Evolutionary conservation across 106 monocot species (phyloP), one percentile per base, ranked within the genome.

Genomic region (Allium fistulosum): DNA sequence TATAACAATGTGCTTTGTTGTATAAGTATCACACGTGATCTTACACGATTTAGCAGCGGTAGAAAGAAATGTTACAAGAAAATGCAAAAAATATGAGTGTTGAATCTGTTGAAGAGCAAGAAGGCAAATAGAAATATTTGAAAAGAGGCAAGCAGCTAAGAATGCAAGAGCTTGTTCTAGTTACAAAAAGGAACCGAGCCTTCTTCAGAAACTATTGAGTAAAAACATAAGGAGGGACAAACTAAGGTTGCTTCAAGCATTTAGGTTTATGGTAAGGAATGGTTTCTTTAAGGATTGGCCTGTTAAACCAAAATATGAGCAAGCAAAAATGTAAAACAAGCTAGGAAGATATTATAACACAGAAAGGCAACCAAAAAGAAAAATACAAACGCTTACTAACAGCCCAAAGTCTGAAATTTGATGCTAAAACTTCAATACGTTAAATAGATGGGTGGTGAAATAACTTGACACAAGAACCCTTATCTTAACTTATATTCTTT

Each of bases 241-340:
- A 51, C 76, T 75, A 70, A 74, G 70, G 37, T 65, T 97, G 59
- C 71, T 97, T 59, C 92, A 97, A 48, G 84, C 72, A 63, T 87
- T 97, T 63, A 77, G 82, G 62, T 97, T 97, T 74, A 82, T 89
- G 84, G 66, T 79, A 45, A 26, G 86, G 65, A 97, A 97, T 80
- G 71, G 80, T 63, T 97, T 97, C 76, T 92, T 97, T 48, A 74
- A 82, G 10, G 45, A 77, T 4, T 74, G 65, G 80, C 80, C 84
- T 8, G 75, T 71, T 45, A 80, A 78, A 14, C 22, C 22, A 22
- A 22, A 22, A 22, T 22, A 22, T 22, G 22, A 22, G 22, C 22
- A 22, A 22, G 22, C 22, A 0, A 22, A 22, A 22, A 22, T 22
- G 22, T 22, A 22, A 22, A 22, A 22, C 22, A 0, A 22, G 22